phyloP scores from a whole-genome alignment of 179 eudicot genomes.

The Silene vulgaris region DNA sequence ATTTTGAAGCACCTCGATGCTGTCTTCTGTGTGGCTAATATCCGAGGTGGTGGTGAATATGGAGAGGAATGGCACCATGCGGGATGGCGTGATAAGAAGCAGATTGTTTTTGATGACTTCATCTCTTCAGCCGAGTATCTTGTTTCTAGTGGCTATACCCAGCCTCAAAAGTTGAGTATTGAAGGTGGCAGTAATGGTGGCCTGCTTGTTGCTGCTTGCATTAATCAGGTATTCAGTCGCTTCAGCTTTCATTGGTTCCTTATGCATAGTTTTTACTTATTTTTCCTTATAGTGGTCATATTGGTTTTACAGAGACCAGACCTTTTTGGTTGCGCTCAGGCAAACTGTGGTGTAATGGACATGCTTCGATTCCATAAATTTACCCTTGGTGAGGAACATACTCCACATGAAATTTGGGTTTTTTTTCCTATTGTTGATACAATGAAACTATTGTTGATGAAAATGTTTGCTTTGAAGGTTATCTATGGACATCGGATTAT shows the following conservation, averaged over 20 bases:
- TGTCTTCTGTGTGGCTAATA: slow-evolving; percentile 73
- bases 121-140: slow-evolving; percentile 79
- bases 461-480: slow-evolving; percentile 42
- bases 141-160: slow-evolving; percentile 74
- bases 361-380: slow-evolving; percentile 94
- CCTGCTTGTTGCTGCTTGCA: slow-evolving; percentile 62
- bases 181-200: slow-evolving; percentile 99
- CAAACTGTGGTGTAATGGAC: slow-evolving; percentile 96
- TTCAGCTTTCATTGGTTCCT: background rate
- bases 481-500: slow-evolving; percentile 86
- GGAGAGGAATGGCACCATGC: slow-evolving; percentile 99
- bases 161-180: slow-evolving; percentile 65
- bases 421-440: background rate
- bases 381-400: slow-evolving; percentile 60
- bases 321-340: slow-evolving; percentile 88
- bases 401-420: background rate
- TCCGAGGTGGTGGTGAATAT: slow-evolving; percentile 98
- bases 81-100: slow-evolving; percentile 71
- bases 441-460: slow-evolving; percentile 13
- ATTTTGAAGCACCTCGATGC: slow-evolving; percentile 61
- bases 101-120: slow-evolving; percentile 83
- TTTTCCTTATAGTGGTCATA: background rate
- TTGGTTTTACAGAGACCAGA: slow-evolving; percentile 65
- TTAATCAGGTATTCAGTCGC: background rate
- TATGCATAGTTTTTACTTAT: background rate